phyloP scores from a whole-genome alignment of 2,329 filamentous ascomycete genomes.

The Thielaviopsis populi region DNA sequence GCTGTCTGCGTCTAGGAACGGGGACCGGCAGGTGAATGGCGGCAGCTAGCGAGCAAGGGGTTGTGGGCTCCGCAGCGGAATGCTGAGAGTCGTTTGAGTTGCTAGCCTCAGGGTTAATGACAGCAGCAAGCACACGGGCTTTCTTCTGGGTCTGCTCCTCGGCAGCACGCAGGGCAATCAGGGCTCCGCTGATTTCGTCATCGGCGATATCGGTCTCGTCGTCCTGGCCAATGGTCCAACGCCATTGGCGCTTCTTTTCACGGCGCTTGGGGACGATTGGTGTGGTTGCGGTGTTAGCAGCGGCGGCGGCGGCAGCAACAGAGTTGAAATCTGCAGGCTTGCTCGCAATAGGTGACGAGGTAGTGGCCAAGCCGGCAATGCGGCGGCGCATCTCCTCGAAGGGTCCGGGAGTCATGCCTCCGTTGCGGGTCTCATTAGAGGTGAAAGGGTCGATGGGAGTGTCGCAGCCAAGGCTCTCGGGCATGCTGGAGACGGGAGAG shows the following conservation, averaged over 20 bases:
- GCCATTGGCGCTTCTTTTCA: slow-evolving; percentile 50
- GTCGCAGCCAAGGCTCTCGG: slow-evolving; percentile 21
- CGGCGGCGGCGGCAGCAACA: background rate
- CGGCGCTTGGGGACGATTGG: slow-evolving; percentile 26
- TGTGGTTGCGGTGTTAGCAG: slow-evolving; percentile 2
- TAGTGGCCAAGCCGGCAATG: slow-evolving; percentile 34
- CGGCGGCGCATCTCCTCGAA: slow-evolving; percentile 48
- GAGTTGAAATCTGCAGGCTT: slow-evolving; percentile 26
- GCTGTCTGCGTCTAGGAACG: background rate
- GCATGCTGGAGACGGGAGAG: slow-evolving; percentile 19
- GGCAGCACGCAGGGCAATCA: slow-evolving; percentile 27
- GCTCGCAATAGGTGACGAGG: slow-evolving; percentile 30
- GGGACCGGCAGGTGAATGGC: slow-evolving; percentile 5
- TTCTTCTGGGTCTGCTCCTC: slow-evolving; percentile 21
- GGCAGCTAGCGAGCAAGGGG: background rate
- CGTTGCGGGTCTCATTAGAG: slow-evolving; percentile 41
- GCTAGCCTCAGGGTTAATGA: background rate
- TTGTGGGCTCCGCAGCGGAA: background rate
- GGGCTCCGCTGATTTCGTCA: slow-evolving; percentile 29
- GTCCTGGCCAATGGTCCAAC: slow-evolving; percentile 48
- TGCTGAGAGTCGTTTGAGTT: background rate
- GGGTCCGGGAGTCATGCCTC: slow-evolving; percentile 46
- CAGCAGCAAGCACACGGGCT: slow-evolving; percentile 5
- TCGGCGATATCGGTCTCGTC: slow-evolving; percentile 23
- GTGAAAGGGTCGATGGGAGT: slow-evolving; percentile 36